Evolutionary conservation across 805 yeast genomes (phyloP), one percentile per base, ranked within the genome.

Genomic region (Candida qinlingensis): DNA sequence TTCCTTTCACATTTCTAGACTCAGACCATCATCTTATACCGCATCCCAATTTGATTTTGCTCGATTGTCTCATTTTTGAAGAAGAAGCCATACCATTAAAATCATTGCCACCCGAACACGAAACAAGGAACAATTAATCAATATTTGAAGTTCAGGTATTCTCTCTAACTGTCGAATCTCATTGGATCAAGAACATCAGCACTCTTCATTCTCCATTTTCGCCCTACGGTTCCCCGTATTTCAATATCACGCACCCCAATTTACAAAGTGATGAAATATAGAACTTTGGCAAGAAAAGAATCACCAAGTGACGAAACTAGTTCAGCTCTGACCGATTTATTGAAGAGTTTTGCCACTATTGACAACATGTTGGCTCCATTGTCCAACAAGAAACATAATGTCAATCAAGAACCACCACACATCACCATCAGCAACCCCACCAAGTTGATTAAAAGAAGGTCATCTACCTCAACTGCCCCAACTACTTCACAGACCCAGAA

Each of bases 201-300:
- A 19, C 19, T 19, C 3, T 19, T 19, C 19, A 19, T 19, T 19
- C 19, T 19, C 19, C 19, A 19, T 19, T 19, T 19, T 19, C 19
- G 3, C 19, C 19, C 19, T 19, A 19, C 19, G 3, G 2, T 19
- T 19, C 19, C 19, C 19, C 19, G 19, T 19, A 19, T 19, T 19
- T 19, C 34, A 11, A 31, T 8, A 11, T 31, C 8, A 31, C 34
- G 34, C 8, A 31, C 34, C 8, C 34, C 34, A 8, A 11, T 19
- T 37, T 37, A 28, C 10, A 10, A 11, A 9, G 7, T 13, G 5
- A 42, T 42, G 45, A 42, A 39, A 27, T 47, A 39, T 30, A 44
- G 50, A 37, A 44, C 46, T 28, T 29, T 47, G 19, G 44, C 39
- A 8, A 35, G 43, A 13, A 47, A 47, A 43, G 47, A 43, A 9